Base-by-base conservation (phyloP, 768 basidiomycete species). In the Chalciporus sphaerocephalus region DNA sequence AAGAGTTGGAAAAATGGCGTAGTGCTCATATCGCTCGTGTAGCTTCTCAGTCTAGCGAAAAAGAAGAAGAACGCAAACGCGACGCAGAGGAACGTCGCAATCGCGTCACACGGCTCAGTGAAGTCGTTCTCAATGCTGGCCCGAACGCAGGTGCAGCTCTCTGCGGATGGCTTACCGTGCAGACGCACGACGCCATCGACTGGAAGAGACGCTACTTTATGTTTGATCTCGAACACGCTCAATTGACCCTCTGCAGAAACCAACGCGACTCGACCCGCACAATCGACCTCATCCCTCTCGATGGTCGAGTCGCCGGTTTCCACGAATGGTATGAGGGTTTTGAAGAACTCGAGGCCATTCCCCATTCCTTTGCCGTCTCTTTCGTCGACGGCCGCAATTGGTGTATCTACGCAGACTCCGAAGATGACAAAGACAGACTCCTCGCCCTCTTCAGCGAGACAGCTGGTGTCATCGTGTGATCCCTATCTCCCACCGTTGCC, bases 181-280 rank as follows among this genome's bases (percentile, higher is more conserved):
- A 83, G 56, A 73, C 74, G 3, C 66, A 68, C 22, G 76, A 78
- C 12, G 70, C 69, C 3, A 61, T 80, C 43, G 66, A 72, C 1
- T 86, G 84, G 84, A 80, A 79, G 54, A 70, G 84, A 47, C 69
- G 82, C n/a, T 85, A 75, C 54, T 83, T 74, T 62, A 76, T 73
- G 60, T 74, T 85, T 38, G 64, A 64, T 39, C 57, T 73, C 42
- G 73, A 70, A 13, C 70, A 68, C 18, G 66, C 65, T 0, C 55
- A 57, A 6, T 50, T 79, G 24, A 69, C 71, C 41, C 68, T 86
- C 33, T 80, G 75, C 54, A 71, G 72, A 33, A 78, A 69, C 57
- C 72, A 71, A 25, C 72, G 77, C 64, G 70, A 69, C 22, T 56
- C 56, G 4, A 46, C 47, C 0, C 52, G 46, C 22, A 51, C 65